These are phyloP conservation scores for Dictyostelium purpureum DNA, from an alignment of 78 protist species.

Conservation along the genomic window DNA sequence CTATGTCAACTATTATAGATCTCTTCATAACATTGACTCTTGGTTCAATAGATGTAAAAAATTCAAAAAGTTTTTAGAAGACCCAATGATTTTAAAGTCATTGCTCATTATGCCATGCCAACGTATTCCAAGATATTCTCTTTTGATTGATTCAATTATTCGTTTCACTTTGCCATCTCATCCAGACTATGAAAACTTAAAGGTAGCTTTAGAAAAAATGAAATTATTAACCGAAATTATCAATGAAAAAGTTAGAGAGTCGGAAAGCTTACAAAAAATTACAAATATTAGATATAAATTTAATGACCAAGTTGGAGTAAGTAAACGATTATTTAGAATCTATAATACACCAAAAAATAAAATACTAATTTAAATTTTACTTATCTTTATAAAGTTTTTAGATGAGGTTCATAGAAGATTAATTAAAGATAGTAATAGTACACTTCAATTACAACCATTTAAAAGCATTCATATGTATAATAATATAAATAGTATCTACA, in stretches of 20 bases:
- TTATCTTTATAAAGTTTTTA: constrained; percentile 10
- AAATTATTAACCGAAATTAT: constrained; percentile 28
- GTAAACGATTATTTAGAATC: neutral
- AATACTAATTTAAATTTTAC: neutral
- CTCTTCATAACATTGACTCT: constrained; percentile 27
- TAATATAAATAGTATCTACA: neutral
- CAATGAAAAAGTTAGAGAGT: constrained; percentile 49
- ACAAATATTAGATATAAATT: constrained; percentile 60
- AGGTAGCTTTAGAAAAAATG: constrained; percentile 4
- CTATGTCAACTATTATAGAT: constrained; percentile 67
- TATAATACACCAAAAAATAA: neutral
- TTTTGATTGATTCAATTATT: constrained; percentile 39
- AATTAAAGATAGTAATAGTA: constrained; percentile 31
- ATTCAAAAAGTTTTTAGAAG: constrained; percentile 48
- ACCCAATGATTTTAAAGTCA: constrained; percentile 43
- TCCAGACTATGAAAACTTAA: constrained; percentile 26
- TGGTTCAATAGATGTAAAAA: constrained; percentile 46
- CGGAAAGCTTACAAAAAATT: constrained; percentile 41
- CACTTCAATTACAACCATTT: constrained; percentile 60
- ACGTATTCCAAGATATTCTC: constrained; percentile 61
- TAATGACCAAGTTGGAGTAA: constrained; percentile 71
- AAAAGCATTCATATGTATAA: constrained; percentile 19
- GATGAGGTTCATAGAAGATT: constrained; percentile 60
- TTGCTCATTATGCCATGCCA: constrained; percentile 68
- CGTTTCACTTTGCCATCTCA: constrained; percentile 18